These are phyloP conservation scores for Bothriochloa decipiens DNA, from an alignment of 176 grass and related monocot species.

Conservation along the genomic window DNA sequence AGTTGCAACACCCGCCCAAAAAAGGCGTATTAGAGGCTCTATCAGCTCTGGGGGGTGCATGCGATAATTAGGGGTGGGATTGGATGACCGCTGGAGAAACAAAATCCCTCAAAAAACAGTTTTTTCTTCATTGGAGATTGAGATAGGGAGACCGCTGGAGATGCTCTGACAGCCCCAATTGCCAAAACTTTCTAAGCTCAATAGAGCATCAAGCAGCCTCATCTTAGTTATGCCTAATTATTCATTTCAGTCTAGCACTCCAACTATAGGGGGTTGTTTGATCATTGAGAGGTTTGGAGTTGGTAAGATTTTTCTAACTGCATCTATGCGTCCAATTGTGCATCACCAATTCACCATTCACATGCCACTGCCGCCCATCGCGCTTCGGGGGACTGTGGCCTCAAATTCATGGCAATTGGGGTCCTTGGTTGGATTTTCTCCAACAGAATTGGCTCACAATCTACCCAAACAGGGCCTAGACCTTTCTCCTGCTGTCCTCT, in stretches of 20 bases:
- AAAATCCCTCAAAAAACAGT: no score
- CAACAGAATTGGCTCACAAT: background rate
- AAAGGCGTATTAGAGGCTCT: background rate
- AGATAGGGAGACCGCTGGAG: no score
- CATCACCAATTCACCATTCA: background rate
- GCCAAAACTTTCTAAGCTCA: background rate
- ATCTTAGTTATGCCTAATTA: no score
- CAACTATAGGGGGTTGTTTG: no score
- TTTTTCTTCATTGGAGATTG: no score
- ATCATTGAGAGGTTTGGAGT: background rate
- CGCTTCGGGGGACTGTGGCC: background rate
- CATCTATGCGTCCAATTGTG: no score
- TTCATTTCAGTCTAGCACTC: no score
- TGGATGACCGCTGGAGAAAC: no score
- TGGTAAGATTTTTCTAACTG: no score
- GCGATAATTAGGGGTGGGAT: no score
- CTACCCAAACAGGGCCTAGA: background rate
- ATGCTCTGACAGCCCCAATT: background rate
- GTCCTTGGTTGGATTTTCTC: background rate
- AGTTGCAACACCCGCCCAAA: no score
- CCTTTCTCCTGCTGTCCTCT: slow-evolving; percentile 22
- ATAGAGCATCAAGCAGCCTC: no score
- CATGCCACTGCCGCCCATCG: background rate
- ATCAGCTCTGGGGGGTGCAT: background rate
- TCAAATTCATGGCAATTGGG: background rate